Conservation (phyloP, 139 green algal species). For the Chlamydomonas asymmetrica region DNA sequence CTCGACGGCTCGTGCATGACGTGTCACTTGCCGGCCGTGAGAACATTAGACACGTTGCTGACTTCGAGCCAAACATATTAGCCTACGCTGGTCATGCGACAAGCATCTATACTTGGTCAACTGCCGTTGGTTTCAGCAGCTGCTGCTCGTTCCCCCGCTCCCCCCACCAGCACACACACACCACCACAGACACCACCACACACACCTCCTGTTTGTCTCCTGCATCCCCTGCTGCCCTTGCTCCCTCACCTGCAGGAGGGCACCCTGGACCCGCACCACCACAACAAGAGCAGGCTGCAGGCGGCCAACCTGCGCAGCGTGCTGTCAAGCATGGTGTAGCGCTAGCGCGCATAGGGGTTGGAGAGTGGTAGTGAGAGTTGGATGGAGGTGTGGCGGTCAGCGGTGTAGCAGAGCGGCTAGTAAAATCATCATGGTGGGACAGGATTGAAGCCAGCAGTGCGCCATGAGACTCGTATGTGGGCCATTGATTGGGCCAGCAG, state of each 20-base stretch:
- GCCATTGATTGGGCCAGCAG: no score
- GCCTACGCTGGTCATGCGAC: background rate
- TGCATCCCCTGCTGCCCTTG: no score
- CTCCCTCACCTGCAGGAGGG: background rate
- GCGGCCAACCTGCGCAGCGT: no score
- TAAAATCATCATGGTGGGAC: no score
- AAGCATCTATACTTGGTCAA: background rate
- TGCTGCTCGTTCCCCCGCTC: no score
- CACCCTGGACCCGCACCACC: slow-evolving; percentile 25
- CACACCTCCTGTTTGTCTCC: background rate
- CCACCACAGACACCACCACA: no score
- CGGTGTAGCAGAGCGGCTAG: no score
- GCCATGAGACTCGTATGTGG: no score
- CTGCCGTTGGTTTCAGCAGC: background rate
- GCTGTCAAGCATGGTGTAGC: slow-evolving; percentile 49
- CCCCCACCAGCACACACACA: background rate
- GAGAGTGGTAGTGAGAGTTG: no score
- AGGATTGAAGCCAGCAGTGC: no score
- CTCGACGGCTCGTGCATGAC: slow-evolving; percentile 8
- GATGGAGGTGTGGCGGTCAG: no score
- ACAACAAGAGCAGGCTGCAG: slow-evolving; percentile 42
- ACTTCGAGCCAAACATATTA: background rate
- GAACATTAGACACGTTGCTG: slow-evolving; percentile 11
- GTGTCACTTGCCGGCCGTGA: slow-evolving; percentile 11
- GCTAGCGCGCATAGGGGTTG: no score